Conservation (phyloP, 495 filamentous ascomycete species). For the Neurospora sublineolata region DNA sequence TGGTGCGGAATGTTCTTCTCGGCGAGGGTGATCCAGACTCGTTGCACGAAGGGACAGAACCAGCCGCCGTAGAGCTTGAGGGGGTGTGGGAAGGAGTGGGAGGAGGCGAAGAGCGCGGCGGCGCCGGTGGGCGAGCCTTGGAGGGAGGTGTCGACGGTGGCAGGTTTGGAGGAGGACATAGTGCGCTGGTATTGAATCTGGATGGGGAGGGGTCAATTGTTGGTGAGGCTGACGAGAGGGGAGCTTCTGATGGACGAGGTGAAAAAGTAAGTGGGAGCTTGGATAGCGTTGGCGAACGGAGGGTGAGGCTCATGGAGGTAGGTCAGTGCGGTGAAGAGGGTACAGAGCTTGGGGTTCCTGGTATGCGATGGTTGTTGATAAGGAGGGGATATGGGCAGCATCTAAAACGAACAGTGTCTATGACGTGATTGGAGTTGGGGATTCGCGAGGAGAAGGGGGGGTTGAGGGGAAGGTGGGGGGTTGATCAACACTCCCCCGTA, state of each 20-base stretch:
- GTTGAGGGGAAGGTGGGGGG: neutral
- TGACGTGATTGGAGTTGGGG: neutral
- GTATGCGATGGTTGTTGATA: neutral
- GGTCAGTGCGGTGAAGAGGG: neutral
- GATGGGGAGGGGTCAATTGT: neutral
- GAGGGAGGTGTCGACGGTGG: conserved; percentile 11
- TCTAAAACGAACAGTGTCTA: neutral
- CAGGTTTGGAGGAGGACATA: conserved; percentile 1
- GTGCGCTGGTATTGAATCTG: neutral
- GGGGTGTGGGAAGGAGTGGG: conserved; percentile 22
- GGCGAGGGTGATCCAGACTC: conserved; percentile 53
- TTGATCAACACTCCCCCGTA: neutral
- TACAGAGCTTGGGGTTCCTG: neutral
- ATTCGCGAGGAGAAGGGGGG: neutral
- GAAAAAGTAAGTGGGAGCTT: neutral
- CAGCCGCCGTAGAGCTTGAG: conserved; percentile 39
- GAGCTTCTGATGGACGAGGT: neutral
- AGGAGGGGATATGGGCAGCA: neutral
- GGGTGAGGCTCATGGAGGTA: neutral
- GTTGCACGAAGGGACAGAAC: conserved; percentile 51
- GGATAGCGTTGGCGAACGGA: neutral
- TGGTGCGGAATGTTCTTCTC: conserved; percentile 63
- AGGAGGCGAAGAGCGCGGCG: conserved; percentile 23
- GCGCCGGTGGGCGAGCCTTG: conserved; percentile 14
- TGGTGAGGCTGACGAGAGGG: neutral